Evolutionary conservation across 495 filamentous ascomycete species (phyloP).

Genomic region (Friedmanniomyces endolithicus): DNA sequence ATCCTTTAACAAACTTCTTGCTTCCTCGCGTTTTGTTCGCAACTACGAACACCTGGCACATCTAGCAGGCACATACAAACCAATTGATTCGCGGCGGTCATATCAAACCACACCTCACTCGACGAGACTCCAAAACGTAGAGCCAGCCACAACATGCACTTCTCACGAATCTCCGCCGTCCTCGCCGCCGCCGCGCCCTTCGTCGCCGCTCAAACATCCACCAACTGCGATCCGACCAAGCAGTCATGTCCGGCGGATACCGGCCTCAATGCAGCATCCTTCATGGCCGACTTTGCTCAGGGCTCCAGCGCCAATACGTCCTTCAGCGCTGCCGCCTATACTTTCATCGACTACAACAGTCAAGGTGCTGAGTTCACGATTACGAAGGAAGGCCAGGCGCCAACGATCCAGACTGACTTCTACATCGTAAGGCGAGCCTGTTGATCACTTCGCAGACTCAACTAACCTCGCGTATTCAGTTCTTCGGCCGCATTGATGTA

Average conservation of each 20-base stretch:
- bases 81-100: not conserved
- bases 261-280: conserved; percentile 45
- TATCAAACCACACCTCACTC: not conserved
- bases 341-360: conserved; percentile 38
- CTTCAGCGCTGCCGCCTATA: conserved; percentile 51
- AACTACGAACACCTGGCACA: not conserved
- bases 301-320: conserved; percentile 39
- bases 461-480: conserved; percentile 16
- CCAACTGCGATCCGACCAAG: conserved; percentile 55
- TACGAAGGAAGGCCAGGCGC: conserved; percentile 54
- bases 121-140: not conserved
- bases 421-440: conserved; percentile 38
- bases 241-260: conserved; percentile 50
- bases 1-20: not conserved
- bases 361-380: conserved; percentile 61
- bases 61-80: not conserved
- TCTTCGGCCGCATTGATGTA: conserved; percentile 62
- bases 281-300: conserved; percentile 54
- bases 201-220: conserved; percentile 47
- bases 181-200: conserved; percentile 17
- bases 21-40: not conserved
- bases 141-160: conserved; percentile 13
- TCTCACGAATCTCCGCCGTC: conserved; percentile 5
- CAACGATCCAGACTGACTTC: conserved; percentile 59
- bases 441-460: too few species aligned